A percentile compares a stretch with the other conserved stretches of the same genome.
Evolutionary conservation across 2,329 filamentous ascomycete species (phyloP).

Genomic region (Cladosporium velox): DNA sequence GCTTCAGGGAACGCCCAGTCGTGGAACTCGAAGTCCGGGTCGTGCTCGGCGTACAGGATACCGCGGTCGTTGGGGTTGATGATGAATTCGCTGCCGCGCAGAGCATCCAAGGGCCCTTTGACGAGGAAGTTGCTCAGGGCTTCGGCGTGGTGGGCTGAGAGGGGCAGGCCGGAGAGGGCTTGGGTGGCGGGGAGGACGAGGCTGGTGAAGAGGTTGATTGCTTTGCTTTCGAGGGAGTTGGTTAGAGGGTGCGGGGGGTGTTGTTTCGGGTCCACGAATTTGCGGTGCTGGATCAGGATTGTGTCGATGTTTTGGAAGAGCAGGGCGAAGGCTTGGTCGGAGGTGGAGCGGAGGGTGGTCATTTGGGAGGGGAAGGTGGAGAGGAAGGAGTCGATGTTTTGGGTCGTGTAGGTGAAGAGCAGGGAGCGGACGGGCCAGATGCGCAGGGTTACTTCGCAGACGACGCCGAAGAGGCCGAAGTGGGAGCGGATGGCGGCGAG

Average conservation of each 20-base stretch:
- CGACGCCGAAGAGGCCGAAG: slow-evolving; percentile 22
- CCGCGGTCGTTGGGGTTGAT: slow-evolving; percentile 22
- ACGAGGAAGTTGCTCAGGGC: slow-evolving; percentile 15
- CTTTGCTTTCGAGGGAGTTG: slow-evolving; percentile 19
- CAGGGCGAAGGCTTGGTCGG: slow-evolving; percentile 21
- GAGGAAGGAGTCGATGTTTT: slow-evolving; percentile 12
- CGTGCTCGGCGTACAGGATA: slow-evolving; percentile 13
- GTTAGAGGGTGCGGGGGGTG: slow-evolving; percentile 10
- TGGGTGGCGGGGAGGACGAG: slow-evolving; percentile 13
- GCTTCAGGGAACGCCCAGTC: slow-evolving; percentile 22
- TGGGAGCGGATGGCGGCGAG: slow-evolving; percentile 21
- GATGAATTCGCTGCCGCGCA: slow-evolving; percentile 14
- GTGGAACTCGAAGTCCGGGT: slow-evolving; percentile 21
- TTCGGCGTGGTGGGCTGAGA: slow-evolving; percentile 10
- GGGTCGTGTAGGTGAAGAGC: slow-evolving; percentile 20
- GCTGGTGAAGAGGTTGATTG: slow-evolving; percentile 15
- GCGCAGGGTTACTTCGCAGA: slow-evolving; percentile 19
- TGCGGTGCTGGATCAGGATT: slow-evolving; percentile 18
- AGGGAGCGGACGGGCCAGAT: slow-evolving; percentile 20
- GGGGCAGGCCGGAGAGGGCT: neutral
- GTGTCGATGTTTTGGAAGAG: slow-evolving; percentile 22
- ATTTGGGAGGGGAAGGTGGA: slow-evolving; percentile 11
- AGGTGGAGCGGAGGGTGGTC: neutral
- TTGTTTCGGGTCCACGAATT: slow-evolving; percentile 10
- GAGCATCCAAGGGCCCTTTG: slow-evolving; percentile 16